These are phyloP conservation scores for Sarocladium brachiariae DNA, from an alignment of 2,329 filamentous ascomycete genomes.

Conservation along the genomic window DNA sequence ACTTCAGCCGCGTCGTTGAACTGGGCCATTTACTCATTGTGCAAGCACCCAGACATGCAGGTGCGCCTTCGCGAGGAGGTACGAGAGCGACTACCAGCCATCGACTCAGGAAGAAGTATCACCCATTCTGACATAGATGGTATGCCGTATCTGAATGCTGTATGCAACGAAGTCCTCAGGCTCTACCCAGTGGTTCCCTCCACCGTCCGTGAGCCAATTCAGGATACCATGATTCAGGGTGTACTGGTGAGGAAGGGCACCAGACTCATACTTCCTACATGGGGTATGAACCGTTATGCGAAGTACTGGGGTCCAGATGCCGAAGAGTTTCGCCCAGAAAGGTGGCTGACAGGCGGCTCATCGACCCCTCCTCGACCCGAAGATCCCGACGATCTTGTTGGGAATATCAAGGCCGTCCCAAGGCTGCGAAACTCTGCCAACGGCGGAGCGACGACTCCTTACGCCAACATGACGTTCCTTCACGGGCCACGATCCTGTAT, in stretches of 20 bases:
- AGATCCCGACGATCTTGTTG: conserved; percentile 6
- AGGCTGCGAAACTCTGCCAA: conserved; percentile 17
- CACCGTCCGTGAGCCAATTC: conserved; percentile 34
- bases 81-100: conserved; percentile 20
- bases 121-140: conserved; percentile 29
- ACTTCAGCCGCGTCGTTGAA: conserved; percentile 36
- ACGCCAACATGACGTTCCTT: conserved; percentile 27
- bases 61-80: conserved; percentile 32
- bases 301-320: conserved; percentile 33
- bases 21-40: conserved; percentile 35
- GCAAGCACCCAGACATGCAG: conserved; percentile 31
- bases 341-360: conserved; percentile 21
- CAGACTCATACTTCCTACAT: conserved; percentile 34
- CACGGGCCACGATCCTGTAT: conserved; percentile 24
- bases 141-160: conserved; percentile 37
- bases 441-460: conserved; percentile 18
- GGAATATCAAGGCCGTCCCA: conserved; percentile 22
- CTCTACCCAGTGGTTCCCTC: conserved; percentile 39
- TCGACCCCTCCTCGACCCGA: no score
- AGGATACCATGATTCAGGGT: conserved; percentile 28
- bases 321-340: conserved; percentile 33
- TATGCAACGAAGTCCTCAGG: conserved; percentile 38
- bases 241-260: conserved; percentile 35
- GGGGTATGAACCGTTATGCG: conserved; percentile 32
- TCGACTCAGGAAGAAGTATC: conserved; percentile 27